Evolutionary conservation across 305 asterid genomes (phyloP), one percentile per base, ranked within the genome.

Genomic region (Andrographis paniculata): DNA sequence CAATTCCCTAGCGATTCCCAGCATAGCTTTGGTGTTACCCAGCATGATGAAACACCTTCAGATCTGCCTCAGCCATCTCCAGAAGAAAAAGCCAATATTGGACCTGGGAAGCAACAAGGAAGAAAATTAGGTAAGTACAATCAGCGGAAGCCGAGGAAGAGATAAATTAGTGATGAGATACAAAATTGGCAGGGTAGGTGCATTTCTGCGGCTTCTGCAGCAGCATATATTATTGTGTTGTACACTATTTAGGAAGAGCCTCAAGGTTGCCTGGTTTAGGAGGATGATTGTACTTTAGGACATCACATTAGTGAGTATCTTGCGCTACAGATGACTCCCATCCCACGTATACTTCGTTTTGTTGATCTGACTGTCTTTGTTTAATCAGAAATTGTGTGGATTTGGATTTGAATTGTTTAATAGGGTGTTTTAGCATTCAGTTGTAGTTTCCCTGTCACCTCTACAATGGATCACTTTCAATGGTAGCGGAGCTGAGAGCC

Each of bases 131-230:
- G 51, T 21, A 77, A 46, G 65, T 22, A 46, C 65, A 64, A 1
- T 31, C 63, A 64, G 61, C 17, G 67, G 72, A 62, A 51, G 75
- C 54, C 58, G 71, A 64, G 72, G 70, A 60, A 72, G 66, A 64
- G 75, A 77, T 51, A 75, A 73, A 52, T n/a, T n/a, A 73, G 49
- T 68, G 50, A 54, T 48, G 62, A 16, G 55, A 21, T 51, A 38
- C 24, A 40, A 23, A 22, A 48, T 14, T 49, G 48, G 21, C 55
- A 20, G 30, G 9, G 30, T 56, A 39, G 27, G 60, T 37, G 42
- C 52, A n/a, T n/a, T n/a, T n/a, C n/a, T n/a, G n/a, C n/a, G n/a
- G n/a, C 30, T 4, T 4, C 30, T 8, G 30, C 8, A 3, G 30
- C 30, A 3, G 30, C 30, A 24, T 24, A 24, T 24, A 44, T 48